Evolutionary conservation across 2,329 filamentous ascomycete genomes (phyloP).

Genomic region (Nothomitra cinnamomea): DNA sequence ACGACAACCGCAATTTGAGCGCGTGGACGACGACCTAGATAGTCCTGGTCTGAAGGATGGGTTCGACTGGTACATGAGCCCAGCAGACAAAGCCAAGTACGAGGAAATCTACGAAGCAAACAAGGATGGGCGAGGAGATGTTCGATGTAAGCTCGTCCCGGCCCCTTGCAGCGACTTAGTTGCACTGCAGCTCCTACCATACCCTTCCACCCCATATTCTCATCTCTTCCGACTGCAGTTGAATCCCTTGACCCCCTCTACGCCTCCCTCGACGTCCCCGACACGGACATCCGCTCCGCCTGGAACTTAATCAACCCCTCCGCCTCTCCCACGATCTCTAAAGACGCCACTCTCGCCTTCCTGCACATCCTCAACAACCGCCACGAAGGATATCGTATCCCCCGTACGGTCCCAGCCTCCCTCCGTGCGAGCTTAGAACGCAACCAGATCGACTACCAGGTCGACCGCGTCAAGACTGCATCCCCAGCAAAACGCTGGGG

Average conservation of each 20-base stretch:
- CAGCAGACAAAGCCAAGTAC: constrained; percentile 79
- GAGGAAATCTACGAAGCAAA: constrained; percentile 94
- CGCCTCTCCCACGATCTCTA: constrained; percentile 66
- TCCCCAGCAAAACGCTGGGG: constrained; percentile 59
- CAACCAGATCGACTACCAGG: constrained; percentile 90
- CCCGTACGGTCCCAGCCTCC: constrained; percentile 78
- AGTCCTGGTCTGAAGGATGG: constrained; percentile 77
- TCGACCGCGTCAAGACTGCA: constrained; percentile 55
- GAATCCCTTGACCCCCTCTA: constrained; percentile 68
- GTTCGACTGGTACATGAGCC: constrained; percentile 99
- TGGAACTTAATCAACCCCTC: constrained; percentile 98
- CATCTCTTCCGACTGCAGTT: constrained; percentile 32
- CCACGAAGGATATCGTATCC: constrained; percentile 89
- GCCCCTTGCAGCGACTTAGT: not conserved
- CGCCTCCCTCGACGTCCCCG: constrained; percentile 46
- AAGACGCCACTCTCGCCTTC: constrained; percentile 87
- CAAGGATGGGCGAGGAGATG: constrained; percentile 70
- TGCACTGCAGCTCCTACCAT: not conserved
- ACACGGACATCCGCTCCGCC: constrained; percentile 70
- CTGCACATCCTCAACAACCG: constrained; percentile 92
- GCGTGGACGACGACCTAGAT: constrained; percentile 63
- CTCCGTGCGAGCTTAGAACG: constrained; percentile 83
- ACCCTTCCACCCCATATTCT: not conserved
- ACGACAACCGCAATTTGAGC: constrained; percentile 67
- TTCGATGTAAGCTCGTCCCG: constrained; percentile 44